phyloP scores from a whole-genome alignment of 1,139 yeast species.

The Fermentozyma sake region DNA sequence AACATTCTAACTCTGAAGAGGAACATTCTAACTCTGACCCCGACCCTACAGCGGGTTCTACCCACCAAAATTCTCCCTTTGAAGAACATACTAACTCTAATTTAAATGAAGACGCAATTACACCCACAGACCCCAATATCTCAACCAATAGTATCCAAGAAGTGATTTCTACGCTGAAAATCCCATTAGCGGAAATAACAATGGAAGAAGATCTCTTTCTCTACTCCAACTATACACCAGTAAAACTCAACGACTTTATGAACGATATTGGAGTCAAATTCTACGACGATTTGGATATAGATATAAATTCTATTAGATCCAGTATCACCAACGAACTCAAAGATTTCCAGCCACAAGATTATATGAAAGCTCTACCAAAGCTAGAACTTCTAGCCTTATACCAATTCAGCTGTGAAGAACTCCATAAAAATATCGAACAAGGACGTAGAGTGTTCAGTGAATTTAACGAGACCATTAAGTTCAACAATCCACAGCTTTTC shows the following conservation, averaged over 20 bases:
- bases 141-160: not conserved
- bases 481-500: constrained; percentile 47
- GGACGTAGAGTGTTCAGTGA: constrained; percentile 43
- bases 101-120: too few relatives aligned
- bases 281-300: constrained; percentile 47
- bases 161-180: constrained; percentile 15
- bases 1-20: too few relatives aligned
- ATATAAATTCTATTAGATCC: constrained; percentile 20
- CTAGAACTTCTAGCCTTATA: constrained; percentile 35
- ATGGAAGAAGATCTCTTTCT: constrained; percentile 9
- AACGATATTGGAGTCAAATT: constrained; percentile 47
- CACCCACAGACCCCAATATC: too few relatives aligned
- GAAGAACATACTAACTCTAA: too few relatives aligned
- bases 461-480: constrained; percentile 38
- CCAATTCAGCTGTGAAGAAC: constrained; percentile 50
- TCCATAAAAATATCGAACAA: constrained; percentile 46
- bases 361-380: constrained; percentile 31
- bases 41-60: too few relatives aligned
- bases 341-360: constrained; percentile 21
- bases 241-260: constrained; percentile 40
- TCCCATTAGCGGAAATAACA: constrained; percentile 28
- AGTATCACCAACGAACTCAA: constrained; percentile 18
- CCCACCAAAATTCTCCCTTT: too few relatives aligned
- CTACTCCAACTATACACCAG: constrained; percentile 28
- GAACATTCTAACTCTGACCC: too few relatives aligned